Evolutionary conservation across 2,329 filamentous ascomycete species (phyloP).

Genomic region (Penicillium sp.): DNA sequence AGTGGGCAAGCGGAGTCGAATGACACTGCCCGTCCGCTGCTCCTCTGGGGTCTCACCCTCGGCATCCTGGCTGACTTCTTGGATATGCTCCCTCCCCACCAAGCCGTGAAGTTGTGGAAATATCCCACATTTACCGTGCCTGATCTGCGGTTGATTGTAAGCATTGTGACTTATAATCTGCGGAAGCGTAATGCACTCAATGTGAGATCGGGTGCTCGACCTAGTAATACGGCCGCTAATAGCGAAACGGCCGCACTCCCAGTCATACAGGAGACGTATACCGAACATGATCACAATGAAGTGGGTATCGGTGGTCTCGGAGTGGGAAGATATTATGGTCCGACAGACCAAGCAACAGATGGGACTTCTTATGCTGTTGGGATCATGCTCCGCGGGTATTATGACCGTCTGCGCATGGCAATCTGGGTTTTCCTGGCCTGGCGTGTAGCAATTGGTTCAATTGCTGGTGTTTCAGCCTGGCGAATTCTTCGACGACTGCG

Average conservation of each 20-base stretch:
- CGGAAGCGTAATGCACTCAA: constrained; percentile 49
- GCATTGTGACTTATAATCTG: constrained; percentile 58
- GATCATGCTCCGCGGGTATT: constrained; percentile 46
- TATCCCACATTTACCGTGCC: constrained; percentile 66
- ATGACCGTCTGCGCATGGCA: constrained; percentile 39
- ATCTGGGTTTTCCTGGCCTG: constrained; percentile 42
- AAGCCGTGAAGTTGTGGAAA: constrained; percentile 61
- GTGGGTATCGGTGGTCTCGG: constrained; percentile 41
- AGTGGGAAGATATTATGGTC: constrained; percentile 34
- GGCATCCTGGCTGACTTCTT: constrained; percentile 67
- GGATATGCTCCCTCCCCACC: constrained; percentile 63
- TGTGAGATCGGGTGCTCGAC: constrained; percentile 32
- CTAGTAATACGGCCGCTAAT: constrained; percentile 34
- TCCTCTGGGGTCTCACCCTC: constrained; percentile 68
- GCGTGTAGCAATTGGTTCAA: constrained; percentile 34
- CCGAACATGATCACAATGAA: constrained; percentile 32
- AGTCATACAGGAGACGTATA: constrained; percentile 20
- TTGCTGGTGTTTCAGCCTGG: constrained; percentile 31
- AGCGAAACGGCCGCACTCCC: constrained; percentile 35
- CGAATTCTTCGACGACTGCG: constrained; percentile 24
- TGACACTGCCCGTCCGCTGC: constrained; percentile 48
- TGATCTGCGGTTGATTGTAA: constrained; percentile 60
- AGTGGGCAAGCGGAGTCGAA: constrained; percentile 29
- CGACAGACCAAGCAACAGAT: constrained; percentile 24
- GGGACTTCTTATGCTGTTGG: constrained; percentile 39